Evolutionary conservation across 495 filamentous ascomycete species (phyloP), one percentile per base, ranked within the genome.

Genomic region (Penicillium bialowiezense): DNA sequence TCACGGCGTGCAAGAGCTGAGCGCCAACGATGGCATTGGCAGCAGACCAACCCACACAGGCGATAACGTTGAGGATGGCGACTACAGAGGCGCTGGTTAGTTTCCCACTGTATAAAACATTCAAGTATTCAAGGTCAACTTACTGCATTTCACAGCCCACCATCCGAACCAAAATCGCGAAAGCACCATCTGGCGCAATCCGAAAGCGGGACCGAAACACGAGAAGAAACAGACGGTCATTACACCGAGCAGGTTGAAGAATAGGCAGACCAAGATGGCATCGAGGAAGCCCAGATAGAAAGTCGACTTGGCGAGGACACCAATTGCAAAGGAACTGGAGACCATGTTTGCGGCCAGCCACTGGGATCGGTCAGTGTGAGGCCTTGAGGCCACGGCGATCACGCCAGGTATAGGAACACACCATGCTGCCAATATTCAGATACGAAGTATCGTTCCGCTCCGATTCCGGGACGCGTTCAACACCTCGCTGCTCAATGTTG

Each of bases 331-430:
- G 12, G 87, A 85, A 31, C 84, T 85, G 38, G 91, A 83, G 42
- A 89, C 86, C 84, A 92, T 87, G 68, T 92, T 92, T 51, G 86
- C 85, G 1, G 88, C 85, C 41, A 90, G 65, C 89, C 89, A 92
- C 89, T 91, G 60, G 55, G 42, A 43, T 43, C 51, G 54, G 64
- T 68, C 55, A 68, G 62, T 60, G 43, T 38, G 41, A 33, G 41
- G 41, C 49, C 54, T 13, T 5, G 21, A 24, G 34, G 35, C 37
- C 12, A 39, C 31, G 47, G 41, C 40, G 41, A 52, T 36, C 48
- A 41, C 40, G 40, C 50, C 44, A 19, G 39, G 45, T 38, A 53
- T 29, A 43, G 31, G 33, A 55, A 67, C 77, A 56, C 77, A 91
- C 88, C 83, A 92, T 80, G 37, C 85, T 89, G 29, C 83, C 85